Evolutionary conservation across 2,329 filamentous ascomycete species (phyloP).

Genomic region (Sporothrix euskadiensis): DNA sequence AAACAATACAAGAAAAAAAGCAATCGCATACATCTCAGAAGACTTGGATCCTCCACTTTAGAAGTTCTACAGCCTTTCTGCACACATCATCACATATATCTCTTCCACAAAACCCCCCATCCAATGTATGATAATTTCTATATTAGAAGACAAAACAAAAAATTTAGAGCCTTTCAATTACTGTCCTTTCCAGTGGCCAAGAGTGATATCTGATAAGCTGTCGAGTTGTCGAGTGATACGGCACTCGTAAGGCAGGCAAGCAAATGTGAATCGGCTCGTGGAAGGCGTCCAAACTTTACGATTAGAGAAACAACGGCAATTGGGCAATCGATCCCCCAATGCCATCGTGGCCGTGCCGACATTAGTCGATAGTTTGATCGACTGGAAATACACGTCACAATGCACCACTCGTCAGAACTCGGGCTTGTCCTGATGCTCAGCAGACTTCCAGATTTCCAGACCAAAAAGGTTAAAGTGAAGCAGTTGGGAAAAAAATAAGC

Average conservation of each 20-base stretch:
- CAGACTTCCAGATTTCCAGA: neutral
- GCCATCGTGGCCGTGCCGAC: too few relatives aligned
- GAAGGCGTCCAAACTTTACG: too few relatives aligned
- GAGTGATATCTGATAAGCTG: neutral
- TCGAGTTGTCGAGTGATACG: neutral
- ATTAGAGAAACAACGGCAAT: too few relatives aligned
- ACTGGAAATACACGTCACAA: too few relatives aligned
- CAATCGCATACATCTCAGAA: neutral
- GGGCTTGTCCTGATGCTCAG: neutral
- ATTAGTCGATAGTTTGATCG: too few relatives aligned
- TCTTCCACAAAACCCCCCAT: neutral
- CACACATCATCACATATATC: neutral
- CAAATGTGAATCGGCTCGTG: too few relatives aligned
- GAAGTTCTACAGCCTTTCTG: neutral
- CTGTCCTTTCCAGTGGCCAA: neutral
- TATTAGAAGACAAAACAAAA: conserved; percentile 22
- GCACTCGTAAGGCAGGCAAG: neutral
- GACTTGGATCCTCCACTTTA: neutral
- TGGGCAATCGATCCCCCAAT: too few relatives aligned
- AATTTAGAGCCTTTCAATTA: conserved; percentile 16
- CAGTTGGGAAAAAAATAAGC: neutral
- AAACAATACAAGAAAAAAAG: neutral
- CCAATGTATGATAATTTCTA: conserved; percentile 23
- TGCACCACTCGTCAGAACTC: too few relatives aligned
- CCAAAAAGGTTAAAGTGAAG: neutral